Evolutionary conservation across 352 stramenopile species (phyloP), one percentile per base, ranked within the genome.

Genomic region (Blastocystis sp.): DNA sequence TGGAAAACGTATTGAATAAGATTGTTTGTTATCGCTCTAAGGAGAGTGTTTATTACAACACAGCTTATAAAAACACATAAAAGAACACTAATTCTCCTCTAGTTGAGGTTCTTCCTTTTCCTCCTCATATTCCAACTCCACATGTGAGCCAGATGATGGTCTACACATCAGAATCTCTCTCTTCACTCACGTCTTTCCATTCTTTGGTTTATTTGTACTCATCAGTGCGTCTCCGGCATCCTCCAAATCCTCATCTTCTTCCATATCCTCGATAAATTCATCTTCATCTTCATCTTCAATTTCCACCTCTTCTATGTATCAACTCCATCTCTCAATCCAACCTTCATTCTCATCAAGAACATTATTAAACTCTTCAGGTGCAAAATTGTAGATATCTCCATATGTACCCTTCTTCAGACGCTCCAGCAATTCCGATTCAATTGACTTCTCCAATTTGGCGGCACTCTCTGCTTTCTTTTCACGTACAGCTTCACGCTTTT

Each of bases 341-440:
- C 66, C 75, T 33, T 90, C 42, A 33, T 90, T 30, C 40, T 81
- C 59, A 64, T 90, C 78, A 24, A 96, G 90, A 69, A 95, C 93
- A 56, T 95, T 95, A 80, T 94, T 92, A 90, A 97, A 96, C 90
- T 96, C 92, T 90, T 92, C 93, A 92, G 98, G 94, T 59, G 96
- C 95, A 92, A 99, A 99, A 92, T 99, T 99, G 93, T 99, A 99
- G 92, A 99, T 98, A 93, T 99, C 96, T 80, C 96, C 96, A 92
- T 99, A 98, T 5, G 96, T 98, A 90, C 96, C 96, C 90, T 98
- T 97, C 89, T 98, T 95, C 22, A 99, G 92, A 54, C 96, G 94
- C 91, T 98, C 95, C 35, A 99, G 93, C 82, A 99, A 93, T 93
- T 99, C 97, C 91, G 97, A 98, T 92, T 98, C 95, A 90, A 99